Base-by-base conservation (phyloP, 306 rosid genomes). In the Cotoneaster glaucophyllus region DNA sequence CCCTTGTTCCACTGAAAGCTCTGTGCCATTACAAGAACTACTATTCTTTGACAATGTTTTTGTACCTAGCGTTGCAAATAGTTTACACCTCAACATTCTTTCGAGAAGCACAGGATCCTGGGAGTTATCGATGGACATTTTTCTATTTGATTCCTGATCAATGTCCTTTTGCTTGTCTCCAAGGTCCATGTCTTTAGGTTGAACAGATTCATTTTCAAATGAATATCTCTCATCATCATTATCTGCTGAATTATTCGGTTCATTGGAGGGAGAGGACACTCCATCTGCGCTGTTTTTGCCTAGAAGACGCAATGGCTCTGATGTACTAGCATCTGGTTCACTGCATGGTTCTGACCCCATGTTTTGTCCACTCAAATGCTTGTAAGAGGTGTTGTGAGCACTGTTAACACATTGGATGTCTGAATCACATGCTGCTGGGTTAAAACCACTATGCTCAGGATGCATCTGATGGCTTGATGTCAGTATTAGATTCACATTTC, bases 31-130 rank as follows among this genome's bases (percentile, higher is more conserved):
- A 74, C 83, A 82, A 26, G 85, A 67, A 81, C 74, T 73, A 73
- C 72, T 52, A 52, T 74, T 74, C 79, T 87, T 84, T 22, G 78
- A 78, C 50, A 74, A 77, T 28, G 78, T 73, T 80, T 85, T 88
- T 72, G 85, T 72, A 61, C 90, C 90, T 43, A 90, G 75, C 71
- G 85, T 87, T 71, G 93, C 95, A 92, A 90, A 85, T 68, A 94
- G 86, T 77, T 90, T 82, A 52, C 96, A 88, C 87, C 98, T 90
- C 77, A 94, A 84, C 43, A 83, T 80, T 82, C 89, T 93, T 87
- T 94, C 98, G 56, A 94, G 96, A 82, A 84, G 91, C 84, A 92
- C 83, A 73, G 96, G 76, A 82, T 92, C 96, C 77, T 84, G 82
- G 41, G 90, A 67, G 70, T 68, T 64, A 64, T 84, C 85, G n/a